Conservation (phyloP, 2,329 filamentous ascomycete species). For the Alternaria sp. region DNA sequence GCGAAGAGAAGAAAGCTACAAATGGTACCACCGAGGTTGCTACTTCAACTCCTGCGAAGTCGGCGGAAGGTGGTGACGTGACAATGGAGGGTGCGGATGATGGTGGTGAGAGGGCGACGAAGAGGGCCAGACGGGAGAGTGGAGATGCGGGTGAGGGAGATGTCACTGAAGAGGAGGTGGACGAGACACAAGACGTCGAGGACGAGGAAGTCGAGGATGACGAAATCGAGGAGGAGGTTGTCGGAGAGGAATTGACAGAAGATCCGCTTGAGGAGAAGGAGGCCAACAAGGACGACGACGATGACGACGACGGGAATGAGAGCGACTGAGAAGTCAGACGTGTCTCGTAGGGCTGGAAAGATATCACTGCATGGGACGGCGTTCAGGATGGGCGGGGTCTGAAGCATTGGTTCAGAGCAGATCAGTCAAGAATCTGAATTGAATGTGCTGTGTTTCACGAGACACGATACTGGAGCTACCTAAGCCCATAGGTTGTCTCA, state of each 20-base stretch:
- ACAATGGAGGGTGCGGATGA: slow-evolving; percentile 30
- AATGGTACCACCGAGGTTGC: not conserved
- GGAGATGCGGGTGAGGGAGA: slow-evolving; percentile 51
- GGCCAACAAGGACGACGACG: slow-evolving; percentile 55
- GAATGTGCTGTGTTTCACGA: not conserved
- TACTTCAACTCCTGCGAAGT: slow-evolving; percentile 7
- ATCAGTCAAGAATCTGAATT: not conserved
- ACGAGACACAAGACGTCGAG: slow-evolving; percentile 55
- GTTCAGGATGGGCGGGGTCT: slow-evolving; percentile 26
- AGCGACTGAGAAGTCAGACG: slow-evolving; percentile 41
- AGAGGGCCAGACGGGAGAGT: slow-evolving; percentile 56
- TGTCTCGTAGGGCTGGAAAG: not conserved
- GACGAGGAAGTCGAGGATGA: slow-evolving; percentile 64
- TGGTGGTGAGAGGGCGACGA: slow-evolving; percentile 58
- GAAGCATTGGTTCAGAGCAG: not conserved
- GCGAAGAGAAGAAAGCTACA: slow-evolving; percentile 65
- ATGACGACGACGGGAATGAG: slow-evolving; percentile 65
- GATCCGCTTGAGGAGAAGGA: slow-evolving; percentile 57
- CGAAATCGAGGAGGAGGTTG: slow-evolving; percentile 64
- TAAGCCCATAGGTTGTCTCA: not conserved
- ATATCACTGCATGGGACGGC: slow-evolving; percentile 40
- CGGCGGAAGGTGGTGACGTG: slow-evolving; percentile 8
- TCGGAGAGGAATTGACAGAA: slow-evolving; percentile 60
- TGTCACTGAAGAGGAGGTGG: slow-evolving; percentile 50
- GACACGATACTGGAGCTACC: slow-evolving; percentile 4